phyloP scores from a whole-genome alignment of 2,329 filamentous ascomycete genomes.

The Colletotrichum phormii region DNA sequence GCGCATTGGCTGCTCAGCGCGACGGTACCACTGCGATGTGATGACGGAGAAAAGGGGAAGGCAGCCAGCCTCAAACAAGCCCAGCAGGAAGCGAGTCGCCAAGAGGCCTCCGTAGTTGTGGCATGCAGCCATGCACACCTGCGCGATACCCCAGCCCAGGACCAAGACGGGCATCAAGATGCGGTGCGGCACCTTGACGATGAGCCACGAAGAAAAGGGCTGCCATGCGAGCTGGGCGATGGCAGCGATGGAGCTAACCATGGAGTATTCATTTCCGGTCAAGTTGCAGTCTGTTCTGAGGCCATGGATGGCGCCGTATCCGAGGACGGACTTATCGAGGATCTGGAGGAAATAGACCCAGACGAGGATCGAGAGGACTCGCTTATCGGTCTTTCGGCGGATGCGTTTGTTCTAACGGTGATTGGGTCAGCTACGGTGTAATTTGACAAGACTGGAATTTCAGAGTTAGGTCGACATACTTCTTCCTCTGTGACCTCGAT shows the following conservation, averaged over 20 bases:
- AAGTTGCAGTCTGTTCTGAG: slow-evolving; percentile 61
- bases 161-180: slow-evolving; percentile 66
- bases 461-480: slow-evolving; percentile 31
- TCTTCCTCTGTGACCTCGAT: slow-evolving; percentile 49
- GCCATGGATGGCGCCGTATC: slow-evolving; percentile 68
- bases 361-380: slow-evolving; percentile 65
- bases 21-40: slow-evolving; percentile 60
- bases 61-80: slow-evolving; percentile 43
- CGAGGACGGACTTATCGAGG: slow-evolving; percentile 69
- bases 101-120: slow-evolving; percentile 38
- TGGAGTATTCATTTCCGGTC: slow-evolving; percentile 65
- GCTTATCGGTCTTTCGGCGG: slow-evolving; percentile 69
- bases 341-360: slow-evolving; percentile 72
- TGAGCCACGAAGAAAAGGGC: slow-evolving; percentile 68
- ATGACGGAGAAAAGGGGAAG: slow-evolving; percentile 60
- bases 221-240: slow-evolving; percentile 72
- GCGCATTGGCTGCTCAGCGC: slow-evolving; percentile 69
- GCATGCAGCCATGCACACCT: slow-evolving; percentile 46
- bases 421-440: background rate
- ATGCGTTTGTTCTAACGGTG: slow-evolving; percentile 63
- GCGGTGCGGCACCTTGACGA: slow-evolving; percentile 70
- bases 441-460: no score
- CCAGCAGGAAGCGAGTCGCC: slow-evolving; percentile 39
- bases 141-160: slow-evolving; percentile 57
- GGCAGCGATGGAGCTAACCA: slow-evolving; percentile 67